Percentiles rank a stretch among this genome's conserved stretches.
These are phyloP conservation scores for Metschnikowia lunata DNA, from an alignment of 805 yeast species.

Conservation along the genomic window DNA sequence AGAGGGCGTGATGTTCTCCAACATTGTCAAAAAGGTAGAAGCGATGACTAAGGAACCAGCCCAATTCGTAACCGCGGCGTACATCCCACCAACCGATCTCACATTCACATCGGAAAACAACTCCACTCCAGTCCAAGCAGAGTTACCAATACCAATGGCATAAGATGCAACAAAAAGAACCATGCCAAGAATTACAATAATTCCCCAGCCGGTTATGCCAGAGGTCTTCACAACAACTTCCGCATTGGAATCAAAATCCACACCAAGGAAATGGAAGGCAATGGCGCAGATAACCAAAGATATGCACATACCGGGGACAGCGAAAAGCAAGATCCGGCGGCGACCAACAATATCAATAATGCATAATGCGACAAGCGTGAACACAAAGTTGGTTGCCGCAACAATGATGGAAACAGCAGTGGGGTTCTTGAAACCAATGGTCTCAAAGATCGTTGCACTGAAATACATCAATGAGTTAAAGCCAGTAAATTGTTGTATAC, in stretches of 20 bases:
- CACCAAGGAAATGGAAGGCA: conserved; percentile 82
- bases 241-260: conserved; percentile 48
- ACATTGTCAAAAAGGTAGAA: conserved; percentile 89
- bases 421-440: conserved; percentile 83
- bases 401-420: conserved; percentile 93
- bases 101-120: conserved; percentile 85
- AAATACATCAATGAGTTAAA: conserved; percentile 96
- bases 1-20: conserved; percentile 86
- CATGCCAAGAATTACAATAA: conserved; percentile 80
- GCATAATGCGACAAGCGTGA: conserved; percentile 80
- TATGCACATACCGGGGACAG: conserved; percentile 81
- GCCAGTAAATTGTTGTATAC: conserved; percentile 94
- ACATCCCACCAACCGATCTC: conserved; percentile 87
- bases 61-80: conserved; percentile 93
- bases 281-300: conserved; percentile 79
- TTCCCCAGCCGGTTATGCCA: conserved; percentile 79
- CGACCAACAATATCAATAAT: conserved; percentile 88
- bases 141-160: conserved; percentile 94
- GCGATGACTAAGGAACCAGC: conserved; percentile 89
- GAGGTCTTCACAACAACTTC: conserved; percentile 35
- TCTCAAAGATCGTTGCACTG: conserved; percentile 85
- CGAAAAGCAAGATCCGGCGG: conserved; percentile 68
- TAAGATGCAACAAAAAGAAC: conserved; percentile 83
- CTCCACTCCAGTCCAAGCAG: conserved; percentile 98
- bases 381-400: conserved; percentile 90